phyloP scores from a whole-genome alignment of 495 filamentous ascomycete genomes.

The Sabuloglossum arenarium region DNA sequence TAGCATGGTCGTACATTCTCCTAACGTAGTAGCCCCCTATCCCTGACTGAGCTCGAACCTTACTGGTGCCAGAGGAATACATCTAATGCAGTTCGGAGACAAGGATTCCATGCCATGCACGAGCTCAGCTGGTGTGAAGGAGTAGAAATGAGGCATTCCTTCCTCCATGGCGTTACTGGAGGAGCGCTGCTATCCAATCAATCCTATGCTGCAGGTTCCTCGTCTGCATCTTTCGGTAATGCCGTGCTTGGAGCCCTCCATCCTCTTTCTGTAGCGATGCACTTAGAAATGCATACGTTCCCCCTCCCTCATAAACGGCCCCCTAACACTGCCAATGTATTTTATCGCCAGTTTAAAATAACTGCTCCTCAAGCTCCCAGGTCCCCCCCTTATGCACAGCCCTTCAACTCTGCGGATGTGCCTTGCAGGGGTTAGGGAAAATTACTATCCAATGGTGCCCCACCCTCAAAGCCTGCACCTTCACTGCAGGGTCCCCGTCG shows the following conservation, averaged over 20 bases:
- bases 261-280: background rate
- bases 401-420: background rate
- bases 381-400: background rate
- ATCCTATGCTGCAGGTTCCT: background rate
- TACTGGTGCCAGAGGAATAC: no score
- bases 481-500: background rate
- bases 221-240: background rate
- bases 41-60: no score
- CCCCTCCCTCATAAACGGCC: background rate
- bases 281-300: background rate
- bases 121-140: no score
- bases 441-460: background rate
- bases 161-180: no score
- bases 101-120: no score
- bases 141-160: no score
- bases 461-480: background rate
- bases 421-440: background rate
- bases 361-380: background rate
- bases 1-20: no score
- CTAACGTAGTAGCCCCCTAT: no score
- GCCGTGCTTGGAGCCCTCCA: background rate
- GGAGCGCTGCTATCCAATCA: no score
- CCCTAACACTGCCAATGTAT: background rate
- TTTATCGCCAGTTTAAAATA: background rate
- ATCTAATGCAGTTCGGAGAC: no score